Base-by-base conservation (phyloP, 2,329 filamentous ascomycete species). In the Remersonia thermophila region DNA sequence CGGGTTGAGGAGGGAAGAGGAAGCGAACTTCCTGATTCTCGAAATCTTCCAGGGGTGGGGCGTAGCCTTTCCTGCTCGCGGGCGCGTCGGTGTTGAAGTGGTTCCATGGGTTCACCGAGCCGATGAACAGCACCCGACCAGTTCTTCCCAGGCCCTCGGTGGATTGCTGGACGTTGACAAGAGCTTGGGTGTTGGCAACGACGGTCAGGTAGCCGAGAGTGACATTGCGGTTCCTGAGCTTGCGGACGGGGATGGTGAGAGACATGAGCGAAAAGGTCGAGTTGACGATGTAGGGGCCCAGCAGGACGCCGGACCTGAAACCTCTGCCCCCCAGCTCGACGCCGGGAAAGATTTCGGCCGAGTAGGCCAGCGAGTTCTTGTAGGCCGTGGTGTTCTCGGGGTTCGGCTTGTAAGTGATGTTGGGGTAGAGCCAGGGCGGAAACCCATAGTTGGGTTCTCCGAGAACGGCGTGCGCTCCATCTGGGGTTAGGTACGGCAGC, bases 131-230 rank as follows among this genome's bases (percentile, higher is more conserved):
- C 2, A 82, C 75, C 12, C 78, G 59, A 5, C 84, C 85, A 0
- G 77, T 83, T 0, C 66, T 54, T 16, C 77, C 82, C 7, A 93
- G 53, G 1, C 83, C 84, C 54, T 86, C 81, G 2, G 65, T 60
- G 2, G 79, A 80, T 13, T 61, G 57, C 17, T 77, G 61, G 1
- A 85, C 69, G 30, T 67, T 57, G n/a, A 76, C 61, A 3, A 91
- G 63, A 2, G 80, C 67, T 3, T 62, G 60, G 2, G 79, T 79
- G 38, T 82, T 73, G 37, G 82, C 70, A n/a, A 93, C 65, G 2
- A 89, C 62, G 1, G 85, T 93, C 62, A 94, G 71, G 63, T 85
- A 94, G 2, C 84, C 87, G 4, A 94, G 65, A 1, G 89, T 71
- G 43, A 80, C 76, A 3, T 61, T 61, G 29, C 59, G 55, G 2